A percentile compares a stretch with the other conserved stretches of the same genome.
Conservation (phyloP, 148 eudicot species). For the Dianthus caryophyllus region DNA sequence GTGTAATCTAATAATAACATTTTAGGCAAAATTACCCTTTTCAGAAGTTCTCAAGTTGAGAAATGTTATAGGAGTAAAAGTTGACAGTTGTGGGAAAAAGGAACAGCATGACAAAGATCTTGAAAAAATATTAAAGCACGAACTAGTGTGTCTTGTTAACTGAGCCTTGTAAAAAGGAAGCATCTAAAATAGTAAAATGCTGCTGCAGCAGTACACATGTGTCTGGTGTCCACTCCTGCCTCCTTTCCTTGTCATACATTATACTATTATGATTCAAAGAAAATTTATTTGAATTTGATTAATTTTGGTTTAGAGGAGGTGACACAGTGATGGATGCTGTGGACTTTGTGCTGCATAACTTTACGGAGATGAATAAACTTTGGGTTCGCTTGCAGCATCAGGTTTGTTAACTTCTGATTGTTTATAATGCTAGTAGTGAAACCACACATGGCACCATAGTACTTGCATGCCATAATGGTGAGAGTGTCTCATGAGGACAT, state of each 20-base stretch:
- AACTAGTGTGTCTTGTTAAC: too few relatives aligned
- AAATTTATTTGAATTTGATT: background rate
- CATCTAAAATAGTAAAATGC: background rate
- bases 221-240: background rate
- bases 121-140: too few relatives aligned
- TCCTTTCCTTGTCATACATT: background rate
- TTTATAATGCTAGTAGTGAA: conserved; percentile 19
- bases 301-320: conserved; percentile 56
- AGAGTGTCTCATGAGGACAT: conserved; percentile 71
- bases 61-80: too few relatives aligned
- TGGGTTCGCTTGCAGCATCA: conserved; percentile 98
- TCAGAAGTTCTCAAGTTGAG: too few relatives aligned
- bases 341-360: conserved; percentile 96
- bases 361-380: conserved; percentile 95
- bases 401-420: conserved; percentile 45
- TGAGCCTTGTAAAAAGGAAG: too few relatives aligned
- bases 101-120: too few relatives aligned
- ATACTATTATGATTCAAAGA: background rate
- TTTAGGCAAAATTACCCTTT: too few relatives aligned
- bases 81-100: too few relatives aligned
- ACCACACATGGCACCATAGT: conserved; percentile 57
- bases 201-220: background rate
- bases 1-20: too few relatives aligned
- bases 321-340: conserved; percentile 93
- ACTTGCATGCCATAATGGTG: conserved; percentile 76